Percentiles rank a stretch among this genome's conserved stretches.
Evolutionary conservation across 2,329 filamentous ascomycete genomes (phyloP).

Genomic region (Tolypocladium pustulatum): DNA sequence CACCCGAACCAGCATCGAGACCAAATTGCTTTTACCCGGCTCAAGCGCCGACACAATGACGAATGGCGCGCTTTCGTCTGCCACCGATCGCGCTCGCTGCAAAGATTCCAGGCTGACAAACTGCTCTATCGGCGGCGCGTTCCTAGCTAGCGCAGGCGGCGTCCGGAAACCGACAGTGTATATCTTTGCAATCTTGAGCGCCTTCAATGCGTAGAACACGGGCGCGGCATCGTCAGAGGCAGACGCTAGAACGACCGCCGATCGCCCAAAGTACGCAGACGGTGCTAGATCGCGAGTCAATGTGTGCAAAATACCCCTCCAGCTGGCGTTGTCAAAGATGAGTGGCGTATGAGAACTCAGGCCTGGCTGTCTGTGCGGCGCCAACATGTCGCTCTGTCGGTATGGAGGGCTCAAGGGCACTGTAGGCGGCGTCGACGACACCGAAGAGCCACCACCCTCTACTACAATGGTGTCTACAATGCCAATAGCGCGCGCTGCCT

Average conservation of each 20-base stretch:
- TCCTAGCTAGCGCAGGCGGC: slow-evolving; percentile 47
- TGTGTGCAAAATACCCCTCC: slow-evolving; percentile 77
- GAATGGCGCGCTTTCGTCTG: slow-evolving; percentile 53
- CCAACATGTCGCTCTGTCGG: slow-evolving; percentile 16
- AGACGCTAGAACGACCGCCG: slow-evolving; percentile 65
- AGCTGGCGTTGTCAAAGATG: slow-evolving; percentile 71
- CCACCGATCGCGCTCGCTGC: slow-evolving; percentile 38
- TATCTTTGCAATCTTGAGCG: slow-evolving; percentile 65
- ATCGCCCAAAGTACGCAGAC: slow-evolving; percentile 66
- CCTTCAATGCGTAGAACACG: slow-evolving; percentile 67
- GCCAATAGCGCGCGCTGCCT: slow-evolving; percentile 68
- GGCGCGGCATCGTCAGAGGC: slow-evolving; percentile 67
- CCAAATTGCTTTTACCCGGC: slow-evolving; percentile 67
- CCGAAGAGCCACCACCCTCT: slow-evolving; percentile 31
- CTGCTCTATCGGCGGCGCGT: slow-evolving; percentile 60
- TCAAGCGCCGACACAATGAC: slow-evolving; percentile 72
- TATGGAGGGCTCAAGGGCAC: slow-evolving; percentile 37
- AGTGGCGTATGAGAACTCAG: slow-evolving; percentile 43
- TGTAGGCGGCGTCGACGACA: slow-evolving; percentile 33
- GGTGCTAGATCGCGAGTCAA: slow-evolving; percentile 74
- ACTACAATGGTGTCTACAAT: slow-evolving; percentile 75
- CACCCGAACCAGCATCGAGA: slow-evolving; percentile 66
- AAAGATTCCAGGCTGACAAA: slow-evolving; percentile 64
- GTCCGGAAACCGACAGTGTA: slow-evolving; percentile 77
- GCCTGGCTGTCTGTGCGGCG: slow-evolving; percentile 17